These are phyloP conservation scores for Phytophthora boehmeriae DNA, from an alignment of 352 stramenopile genomes.

Conservation along the genomic window DNA sequence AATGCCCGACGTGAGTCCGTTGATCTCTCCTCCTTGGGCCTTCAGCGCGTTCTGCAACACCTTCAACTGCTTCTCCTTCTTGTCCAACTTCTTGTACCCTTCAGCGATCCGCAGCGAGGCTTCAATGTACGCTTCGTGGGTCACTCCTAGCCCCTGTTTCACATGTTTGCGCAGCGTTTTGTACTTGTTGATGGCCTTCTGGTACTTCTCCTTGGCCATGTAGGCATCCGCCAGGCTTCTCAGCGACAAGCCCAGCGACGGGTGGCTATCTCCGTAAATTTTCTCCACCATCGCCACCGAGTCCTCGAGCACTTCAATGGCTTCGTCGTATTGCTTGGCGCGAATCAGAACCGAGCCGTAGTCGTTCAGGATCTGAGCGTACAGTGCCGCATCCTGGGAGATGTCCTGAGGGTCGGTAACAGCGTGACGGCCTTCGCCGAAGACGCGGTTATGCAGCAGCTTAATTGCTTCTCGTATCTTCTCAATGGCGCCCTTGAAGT, in stretches of 20 bases:
- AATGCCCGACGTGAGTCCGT: constrained; percentile 67
- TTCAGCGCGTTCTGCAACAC: constrained; percentile 61
- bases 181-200: constrained; percentile 72
- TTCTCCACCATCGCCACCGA: constrained; percentile 73
- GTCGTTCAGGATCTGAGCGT: constrained; percentile 82
- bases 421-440: constrained; percentile 48
- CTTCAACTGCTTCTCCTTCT: constrained; percentile 58
- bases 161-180: constrained; percentile 76
- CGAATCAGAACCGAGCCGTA: constrained; percentile 79
- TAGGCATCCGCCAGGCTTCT: constrained; percentile 83
- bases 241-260: constrained; percentile 75
- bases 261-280: constrained; percentile 82
- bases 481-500: constrained; percentile 55
- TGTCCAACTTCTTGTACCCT: constrained; percentile 69
- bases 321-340: constrained; percentile 75
- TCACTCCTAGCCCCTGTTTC: constrained; percentile 61
- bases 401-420: constrained; percentile 64
- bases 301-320: constrained; percentile 79
- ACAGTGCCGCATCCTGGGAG: constrained; percentile 74
- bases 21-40: constrained; percentile 61
- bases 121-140: constrained; percentile 81
- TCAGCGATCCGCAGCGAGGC: constrained; percentile 70
- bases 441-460: constrained; percentile 72
- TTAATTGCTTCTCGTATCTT: constrained; percentile 74
- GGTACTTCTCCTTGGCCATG: constrained; percentile 75